Conservation (phyloP, 2,329 filamentous ascomycete species). For the Colletotrichum navitas region DNA sequence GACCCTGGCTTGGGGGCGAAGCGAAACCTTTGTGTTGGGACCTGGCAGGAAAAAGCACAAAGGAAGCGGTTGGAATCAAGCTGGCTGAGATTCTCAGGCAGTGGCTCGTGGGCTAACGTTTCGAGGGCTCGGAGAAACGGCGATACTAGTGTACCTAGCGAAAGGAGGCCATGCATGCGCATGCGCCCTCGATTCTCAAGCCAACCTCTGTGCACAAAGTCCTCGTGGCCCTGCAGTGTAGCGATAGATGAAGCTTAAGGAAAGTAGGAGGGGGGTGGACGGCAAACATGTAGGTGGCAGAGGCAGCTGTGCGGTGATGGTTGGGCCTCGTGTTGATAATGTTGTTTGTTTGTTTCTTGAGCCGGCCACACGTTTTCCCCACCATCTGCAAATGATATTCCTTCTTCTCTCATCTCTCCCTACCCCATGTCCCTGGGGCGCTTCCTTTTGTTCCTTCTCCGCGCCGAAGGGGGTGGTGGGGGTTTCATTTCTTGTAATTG, state of each 20-base stretch:
- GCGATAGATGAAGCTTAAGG: background rate
- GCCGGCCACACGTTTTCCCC: background rate
- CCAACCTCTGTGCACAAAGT: slow-evolving; percentile 21
- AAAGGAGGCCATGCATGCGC: background rate
- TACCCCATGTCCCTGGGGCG: background rate
- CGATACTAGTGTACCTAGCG: slow-evolving; percentile 8
- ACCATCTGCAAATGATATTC: background rate
- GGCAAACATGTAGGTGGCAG: slow-evolving; percentile 25
- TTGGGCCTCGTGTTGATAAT: background rate
- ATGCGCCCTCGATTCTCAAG: slow-evolving; percentile 5
- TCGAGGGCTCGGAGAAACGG: slow-evolving; percentile 30
- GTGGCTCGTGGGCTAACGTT: slow-evolving; percentile 23
- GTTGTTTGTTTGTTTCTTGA: background rate
- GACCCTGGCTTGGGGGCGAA: background rate
- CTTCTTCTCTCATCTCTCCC: background rate
- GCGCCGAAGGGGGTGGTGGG: background rate
- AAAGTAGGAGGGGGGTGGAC: slow-evolving; percentile 13
- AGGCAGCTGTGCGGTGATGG: background rate
- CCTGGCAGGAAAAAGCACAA: background rate
- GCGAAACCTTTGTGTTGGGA: slow-evolving; percentile 10
- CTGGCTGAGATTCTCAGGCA: background rate
- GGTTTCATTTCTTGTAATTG: slow-evolving; percentile 19
- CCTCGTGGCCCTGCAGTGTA: slow-evolving; percentile 16
- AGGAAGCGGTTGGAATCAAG: background rate
- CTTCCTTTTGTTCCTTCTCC: background rate